Evolutionary conservation across 345 rosid species (phyloP).

Genomic region (Eucalyptus victrix): DNA sequence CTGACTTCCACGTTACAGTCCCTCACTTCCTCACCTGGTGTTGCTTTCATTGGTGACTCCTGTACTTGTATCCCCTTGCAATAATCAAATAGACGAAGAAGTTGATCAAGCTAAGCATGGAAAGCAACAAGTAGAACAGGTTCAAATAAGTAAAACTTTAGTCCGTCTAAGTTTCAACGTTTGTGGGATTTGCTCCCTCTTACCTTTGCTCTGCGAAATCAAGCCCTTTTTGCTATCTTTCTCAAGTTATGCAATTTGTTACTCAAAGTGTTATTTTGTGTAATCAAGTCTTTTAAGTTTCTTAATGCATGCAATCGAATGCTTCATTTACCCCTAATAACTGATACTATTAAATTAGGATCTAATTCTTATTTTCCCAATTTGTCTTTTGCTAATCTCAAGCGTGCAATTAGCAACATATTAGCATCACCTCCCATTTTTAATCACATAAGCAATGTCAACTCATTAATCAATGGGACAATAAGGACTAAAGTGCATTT

Average conservation of each 20-base stretch:
- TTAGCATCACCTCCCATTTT: not conserved
- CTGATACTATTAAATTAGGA: not conserved
- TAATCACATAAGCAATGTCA: not conserved
- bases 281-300: not conserved
- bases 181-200: not conserved
- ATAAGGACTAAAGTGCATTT: fast-evolving
- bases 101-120: constrained; percentile 5
- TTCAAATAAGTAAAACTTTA: not conserved
- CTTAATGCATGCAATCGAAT: not conserved
- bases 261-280: not conserved
- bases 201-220: not conserved
- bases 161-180: not conserved
- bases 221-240: not conserved
- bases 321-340: not conserved
- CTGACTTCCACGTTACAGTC: not conserved
- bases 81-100: not conserved
- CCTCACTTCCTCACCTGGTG: not conserved
- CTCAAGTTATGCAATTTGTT: not conserved
- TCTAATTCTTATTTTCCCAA: not conserved
- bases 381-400: not conserved
- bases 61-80: not conserved
- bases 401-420: not conserved
- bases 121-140: too few relatives aligned
- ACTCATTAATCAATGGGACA: not conserved
- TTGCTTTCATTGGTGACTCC: constrained; percentile 1